Base-by-base conservation (phyloP, 208 protist genomes). In the Acanthamoeba culbertsoni region DNA sequence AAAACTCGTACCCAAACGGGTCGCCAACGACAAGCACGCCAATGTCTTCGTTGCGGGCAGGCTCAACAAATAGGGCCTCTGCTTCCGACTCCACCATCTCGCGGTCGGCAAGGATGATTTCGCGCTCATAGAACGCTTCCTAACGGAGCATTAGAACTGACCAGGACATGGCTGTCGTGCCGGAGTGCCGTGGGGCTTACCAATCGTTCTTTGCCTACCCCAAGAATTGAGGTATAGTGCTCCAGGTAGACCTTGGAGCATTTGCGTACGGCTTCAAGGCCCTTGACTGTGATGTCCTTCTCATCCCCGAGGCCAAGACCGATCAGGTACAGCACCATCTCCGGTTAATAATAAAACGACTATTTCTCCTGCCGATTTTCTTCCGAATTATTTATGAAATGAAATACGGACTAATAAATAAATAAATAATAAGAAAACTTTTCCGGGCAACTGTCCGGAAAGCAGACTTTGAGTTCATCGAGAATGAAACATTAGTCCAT, bases 1-100 rank as follows among this genome's bases (percentile, higher is more conserved):
- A n/a, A n/a, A n/a, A n/a, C n/a, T n/a, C n/a, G 18, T 63, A 93
- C 91, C 65, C 91, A 51, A 93, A 99, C 28, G 99, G 98, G 95
- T 99, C 99, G 46, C 99, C 99, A 42, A 99, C 99, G 33, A 99
- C 99, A 7, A 99, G 98, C 8, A 99, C 96, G 5, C 98, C 98
- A 10, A 99, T 97, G 33, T 98, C 97, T 77, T 99, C 97, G 3
- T 92, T 79, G 28, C 93, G 94, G 26, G 95, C 93, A 2, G 98
- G 98, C 16, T 95, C 88, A 1, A 98, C 94, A 31, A 99, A 95
- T 1, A 99, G 98, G 10, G 92, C 63, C 40, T 99, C 96, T 18
- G 94, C 96, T 3, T 97, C 97, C 89, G 96, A 97, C 95, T 99
- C 99, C 3, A 99, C 98, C 90, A 98, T 97, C 55, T 99, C 98